Base-by-base conservation (phyloP, 768 basidiomycete species). In the Hypsizygus marmoreus region DNA sequence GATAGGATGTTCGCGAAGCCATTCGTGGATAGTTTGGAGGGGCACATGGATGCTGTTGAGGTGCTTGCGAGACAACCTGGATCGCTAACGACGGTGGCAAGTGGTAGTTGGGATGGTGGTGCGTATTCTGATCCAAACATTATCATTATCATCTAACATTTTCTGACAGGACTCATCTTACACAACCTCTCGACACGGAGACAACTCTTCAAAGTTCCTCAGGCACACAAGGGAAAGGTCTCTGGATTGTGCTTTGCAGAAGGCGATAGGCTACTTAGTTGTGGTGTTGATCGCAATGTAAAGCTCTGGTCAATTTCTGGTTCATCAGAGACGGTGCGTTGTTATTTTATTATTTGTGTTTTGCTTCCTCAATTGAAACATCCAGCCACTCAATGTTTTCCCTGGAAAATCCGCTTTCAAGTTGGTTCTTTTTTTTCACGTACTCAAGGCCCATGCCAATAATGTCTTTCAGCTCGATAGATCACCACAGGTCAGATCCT, bases 1-100 rank as follows among this genome's bases (percentile, higher is more conserved):
- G 95, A 97, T 40, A 76, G 91, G 47, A 91, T 99, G 71, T 97
- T 98, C 61, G 86, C 97, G n/a, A 97, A 97, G 58, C 97, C 97
- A 0, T 98, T 98, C 58, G 75, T 99, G 12, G 91, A 81, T 28
- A 78, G 82, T 41, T 64, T 99, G 38, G 95, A 97, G 49, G 97
- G 97, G 2, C 97, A 98, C 64, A 75, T 88, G 29, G 95, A 97
- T 62, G 92, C 93, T 13, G 86, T 97, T n/a, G 95, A 97, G 67
- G 81, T 84, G 14, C 69, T 97, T 47, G 79, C 79, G 12, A 84
- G 80, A 55, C 86, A 82, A 51, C 82, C 84, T 14, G 81, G 83
- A 13, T 81, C 87, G 1, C 70, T 97, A 17, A 83, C 82, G 13
- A 76, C 83, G 20, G 76, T 97, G 14, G 95, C 91, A 0, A 95